phyloP scores from a whole-genome alignment of 2,329 filamentous ascomycete genomes.

The Dactylonectria estremocensis region DNA sequence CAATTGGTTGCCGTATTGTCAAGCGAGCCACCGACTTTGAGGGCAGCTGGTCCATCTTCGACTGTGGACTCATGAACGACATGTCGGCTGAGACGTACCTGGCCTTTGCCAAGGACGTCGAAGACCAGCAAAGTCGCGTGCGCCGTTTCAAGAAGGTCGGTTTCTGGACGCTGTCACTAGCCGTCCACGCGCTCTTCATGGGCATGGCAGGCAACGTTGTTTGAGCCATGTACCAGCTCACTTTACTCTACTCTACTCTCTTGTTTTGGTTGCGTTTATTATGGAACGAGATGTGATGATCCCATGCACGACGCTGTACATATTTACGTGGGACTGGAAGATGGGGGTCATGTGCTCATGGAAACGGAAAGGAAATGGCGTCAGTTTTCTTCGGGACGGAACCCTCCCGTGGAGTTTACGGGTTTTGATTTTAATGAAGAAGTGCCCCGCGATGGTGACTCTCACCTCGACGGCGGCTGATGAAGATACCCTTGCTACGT shows the following conservation, averaged over 20 bases:
- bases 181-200: constrained; percentile 94
- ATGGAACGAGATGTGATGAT: constrained; percentile 24
- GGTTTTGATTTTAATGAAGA: constrained; percentile 16
- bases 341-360: constrained; percentile 26
- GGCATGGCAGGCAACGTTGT: constrained; percentile 90
- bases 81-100: constrained; percentile 94
- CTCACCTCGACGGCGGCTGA: constrained; percentile 29
- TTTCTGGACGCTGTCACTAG: constrained; percentile 93
- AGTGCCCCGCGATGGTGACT: constrained; percentile 6
- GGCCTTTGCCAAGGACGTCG: constrained; percentile 92
- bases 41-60: constrained; percentile 94
- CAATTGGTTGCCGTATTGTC: constrained; percentile 93
- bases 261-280: constrained; percentile 11
- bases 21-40: constrained; percentile 93
- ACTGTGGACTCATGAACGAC: constrained; percentile 95
- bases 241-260: constrained; percentile 32
- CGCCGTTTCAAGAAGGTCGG: constrained; percentile 95
- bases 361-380: constrained; percentile 40
- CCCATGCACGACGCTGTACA: constrained; percentile 36
- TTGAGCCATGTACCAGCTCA: constrained; percentile 46
- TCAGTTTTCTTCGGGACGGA: constrained; percentile 29
- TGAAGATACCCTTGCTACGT: constrained; percentile 40
- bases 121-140: constrained; percentile 88
- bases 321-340: constrained; percentile 23
- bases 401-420: constrained; percentile 16